Percentiles rank a stretch among this genome's conserved stretches.
Conservation (phyloP, 2,329 filamentous ascomycete species). For the Diaporthe humulicola region DNA sequence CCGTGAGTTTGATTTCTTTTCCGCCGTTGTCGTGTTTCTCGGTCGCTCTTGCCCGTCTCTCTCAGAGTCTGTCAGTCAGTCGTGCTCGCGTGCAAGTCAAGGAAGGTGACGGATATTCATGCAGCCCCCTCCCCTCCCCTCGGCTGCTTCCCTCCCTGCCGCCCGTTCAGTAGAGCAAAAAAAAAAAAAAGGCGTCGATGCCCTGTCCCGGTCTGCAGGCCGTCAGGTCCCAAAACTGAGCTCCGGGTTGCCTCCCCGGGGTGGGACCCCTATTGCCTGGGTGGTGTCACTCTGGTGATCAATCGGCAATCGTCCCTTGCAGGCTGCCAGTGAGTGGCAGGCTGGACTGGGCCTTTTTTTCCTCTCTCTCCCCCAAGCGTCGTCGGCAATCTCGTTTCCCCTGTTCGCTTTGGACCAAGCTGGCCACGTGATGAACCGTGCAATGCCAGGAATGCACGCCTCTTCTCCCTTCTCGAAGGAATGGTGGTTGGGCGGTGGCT, state of each 20-base stretch:
- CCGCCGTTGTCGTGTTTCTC: neutral
- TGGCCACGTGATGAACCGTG: conserved; percentile 24
- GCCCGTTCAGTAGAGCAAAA: neutral
- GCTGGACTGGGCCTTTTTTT: neutral
- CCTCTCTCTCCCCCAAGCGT: neutral
- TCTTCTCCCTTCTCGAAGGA: neutral
- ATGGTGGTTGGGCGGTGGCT: neutral
- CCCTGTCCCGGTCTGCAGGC: conserved; percentile 24
- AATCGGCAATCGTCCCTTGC: conserved; percentile 24
- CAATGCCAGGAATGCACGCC: too few species aligned
- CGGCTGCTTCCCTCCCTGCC: conserved; percentile 15
- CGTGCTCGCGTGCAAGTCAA: neutral
- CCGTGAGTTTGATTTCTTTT: too few species aligned
- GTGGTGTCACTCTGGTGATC: conserved; percentile 19
- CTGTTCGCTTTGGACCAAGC: neutral
- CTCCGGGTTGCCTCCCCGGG: conserved; percentile 23
- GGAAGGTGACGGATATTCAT: neutral
- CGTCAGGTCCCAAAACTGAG: conserved; percentile 11
- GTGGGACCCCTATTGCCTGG: conserved; percentile 3
- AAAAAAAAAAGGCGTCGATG: neutral
- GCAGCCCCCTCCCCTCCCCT: conserved; percentile 25
- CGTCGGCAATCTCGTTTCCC: conserved; percentile 24
- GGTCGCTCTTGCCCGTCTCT: neutral
- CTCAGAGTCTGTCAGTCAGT: neutral
- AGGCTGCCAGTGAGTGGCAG: conserved; percentile 19